A percentile compares a stretch with the other conserved stretches of the same genome.
phyloP scores from a whole-genome alignment of 495 filamentous ascomycete genomes.

The Penicillium ochrochloron region DNA sequence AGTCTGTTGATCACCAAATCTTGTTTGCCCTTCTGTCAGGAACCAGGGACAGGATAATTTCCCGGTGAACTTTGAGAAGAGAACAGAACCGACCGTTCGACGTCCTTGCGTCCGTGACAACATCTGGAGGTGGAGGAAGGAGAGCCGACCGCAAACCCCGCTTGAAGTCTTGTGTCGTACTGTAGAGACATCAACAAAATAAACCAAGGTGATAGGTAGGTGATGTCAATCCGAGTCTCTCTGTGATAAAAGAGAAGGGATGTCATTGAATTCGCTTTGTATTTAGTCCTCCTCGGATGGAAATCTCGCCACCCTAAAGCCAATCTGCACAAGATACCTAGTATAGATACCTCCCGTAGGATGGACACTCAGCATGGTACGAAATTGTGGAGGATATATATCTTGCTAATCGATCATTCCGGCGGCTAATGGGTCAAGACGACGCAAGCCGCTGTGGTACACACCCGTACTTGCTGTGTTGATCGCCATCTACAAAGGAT shows the following conservation, averaged over 20 bases:
- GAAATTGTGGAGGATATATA: too few relatives aligned
- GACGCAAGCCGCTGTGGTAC: too few relatives aligned
- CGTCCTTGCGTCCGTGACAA: slow-evolving; percentile 12
- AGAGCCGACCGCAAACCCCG: neutral
- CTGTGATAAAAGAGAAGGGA: neutral
- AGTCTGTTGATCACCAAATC: slow-evolving; percentile 16
- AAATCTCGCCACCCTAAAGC: too few relatives aligned
- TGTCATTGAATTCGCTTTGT: neutral
- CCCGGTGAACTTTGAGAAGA: neutral
- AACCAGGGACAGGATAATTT: neutral
- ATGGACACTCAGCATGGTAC: too few relatives aligned
- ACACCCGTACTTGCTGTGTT: too few relatives aligned
- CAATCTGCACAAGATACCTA: too few relatives aligned
- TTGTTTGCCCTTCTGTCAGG: neutral
- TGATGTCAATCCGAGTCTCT: neutral
- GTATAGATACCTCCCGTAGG: too few relatives aligned
- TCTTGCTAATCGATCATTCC: too few relatives aligned
- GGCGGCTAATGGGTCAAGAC: too few relatives aligned
- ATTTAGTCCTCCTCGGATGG: too few relatives aligned
- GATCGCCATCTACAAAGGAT: neutral
- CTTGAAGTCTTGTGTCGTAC: neutral
- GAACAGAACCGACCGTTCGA: slow-evolving; percentile 8
- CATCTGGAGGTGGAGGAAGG: neutral
- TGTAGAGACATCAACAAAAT: neutral
- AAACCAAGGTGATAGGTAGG: neutral